Percentiles rank a stretch among this genome's conserved stretches.
phyloP scores from a whole-genome alignment of 176 grass and related monocot species.

The Triticum dicoccoides region DNA sequence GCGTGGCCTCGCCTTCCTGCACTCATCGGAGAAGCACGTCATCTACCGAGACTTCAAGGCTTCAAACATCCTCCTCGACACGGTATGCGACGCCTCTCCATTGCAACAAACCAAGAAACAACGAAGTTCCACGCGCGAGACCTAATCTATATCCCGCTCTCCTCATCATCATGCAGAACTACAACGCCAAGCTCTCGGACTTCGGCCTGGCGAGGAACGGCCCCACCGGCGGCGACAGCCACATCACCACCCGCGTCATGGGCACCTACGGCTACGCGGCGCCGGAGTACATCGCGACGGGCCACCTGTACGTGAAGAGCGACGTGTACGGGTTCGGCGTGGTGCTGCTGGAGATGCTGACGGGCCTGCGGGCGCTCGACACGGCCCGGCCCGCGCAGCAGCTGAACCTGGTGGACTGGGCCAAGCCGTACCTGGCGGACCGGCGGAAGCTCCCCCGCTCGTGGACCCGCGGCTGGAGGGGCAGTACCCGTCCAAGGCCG shows the following conservation, averaged over 20 bases:
- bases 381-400: constrained; percentile 34
- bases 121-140: too few species aligned
- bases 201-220: constrained; percentile 51
- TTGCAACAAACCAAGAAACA: too few species aligned
- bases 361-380: constrained; percentile 48
- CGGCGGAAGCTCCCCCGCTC: constrained; percentile 41
- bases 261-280: constrained; percentile 67
- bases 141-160: neutral
- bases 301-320: constrained; percentile 63
- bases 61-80: constrained; percentile 73
- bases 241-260: constrained; percentile 60
- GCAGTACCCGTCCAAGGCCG: constrained; percentile 54
- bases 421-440: constrained; percentile 41
- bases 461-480: constrained; percentile 68
- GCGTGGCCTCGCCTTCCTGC: constrained; percentile 62
- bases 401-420: constrained; percentile 53
- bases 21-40: constrained; percentile 64
- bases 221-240: constrained; percentile 43
- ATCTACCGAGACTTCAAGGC: constrained; percentile 80
- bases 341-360: constrained; percentile 59
- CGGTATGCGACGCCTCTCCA: constrained; percentile 15
- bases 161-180: constrained; percentile 23
- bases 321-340: constrained; percentile 74
- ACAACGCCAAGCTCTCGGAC: constrained; percentile 51
- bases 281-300: constrained; percentile 55